These are phyloP conservation scores for Pichia ethanolica DNA, from an alignment of 805 yeast species.

Conservation along the genomic window DNA sequence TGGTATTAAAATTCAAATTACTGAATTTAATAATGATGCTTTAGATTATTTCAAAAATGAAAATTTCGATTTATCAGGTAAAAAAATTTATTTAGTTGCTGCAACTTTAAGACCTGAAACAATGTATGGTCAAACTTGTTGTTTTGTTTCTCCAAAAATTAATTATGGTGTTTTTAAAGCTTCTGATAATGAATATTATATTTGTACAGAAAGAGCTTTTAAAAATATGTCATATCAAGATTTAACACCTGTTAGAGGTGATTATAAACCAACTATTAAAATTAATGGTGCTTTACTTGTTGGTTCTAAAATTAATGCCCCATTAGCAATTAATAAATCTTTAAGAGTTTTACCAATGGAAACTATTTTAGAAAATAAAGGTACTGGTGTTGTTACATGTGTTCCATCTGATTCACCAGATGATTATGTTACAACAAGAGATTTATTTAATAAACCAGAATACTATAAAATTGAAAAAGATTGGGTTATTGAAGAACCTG, in stretches of 20 bases:
- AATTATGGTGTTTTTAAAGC: constrained; percentile 87
- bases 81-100: constrained; percentile 79
- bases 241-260: constrained; percentile 82
- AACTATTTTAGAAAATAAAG: constrained; percentile 87
- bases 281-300: constrained; percentile 68
- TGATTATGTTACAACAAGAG: constrained; percentile 82
- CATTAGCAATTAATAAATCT: constrained; percentile 61
- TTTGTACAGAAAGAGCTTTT: constrained; percentile 92
- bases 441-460: constrained; percentile 82
- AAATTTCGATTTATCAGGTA: constrained; percentile 39
- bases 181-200: constrained; percentile 64
- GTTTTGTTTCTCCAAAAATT: constrained; percentile 94
- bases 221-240: constrained; percentile 96
- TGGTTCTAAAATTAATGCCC: constrained; percentile 85
- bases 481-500: constrained; percentile 73
- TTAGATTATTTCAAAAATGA: constrained; percentile 45
- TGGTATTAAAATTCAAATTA: constrained; percentile 77
- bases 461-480: constrained; percentile 76
- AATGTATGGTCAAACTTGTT: constrained; percentile 97
- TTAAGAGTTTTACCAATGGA: constrained; percentile 94
- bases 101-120: constrained; percentile 98
- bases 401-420: constrained; percentile 99
- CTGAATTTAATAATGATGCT: constrained; percentile 52
- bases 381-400: constrained; percentile 98
- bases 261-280: constrained; percentile 48